Evolutionary conservation across 2,329 filamentous ascomycete species (phyloP).

Genomic region (Venturia oleaginea): DNA sequence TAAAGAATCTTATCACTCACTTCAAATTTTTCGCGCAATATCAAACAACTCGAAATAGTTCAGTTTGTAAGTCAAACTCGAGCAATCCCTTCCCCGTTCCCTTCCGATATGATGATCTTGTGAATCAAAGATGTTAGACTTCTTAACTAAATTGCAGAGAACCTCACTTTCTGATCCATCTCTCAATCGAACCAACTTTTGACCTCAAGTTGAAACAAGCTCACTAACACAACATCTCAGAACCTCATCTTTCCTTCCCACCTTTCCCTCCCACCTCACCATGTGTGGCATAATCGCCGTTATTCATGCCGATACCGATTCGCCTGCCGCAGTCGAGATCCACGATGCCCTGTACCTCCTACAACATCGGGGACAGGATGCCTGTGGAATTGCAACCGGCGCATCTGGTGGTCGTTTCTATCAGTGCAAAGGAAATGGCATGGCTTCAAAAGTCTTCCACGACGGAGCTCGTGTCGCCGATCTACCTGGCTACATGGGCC

Average conservation of each 20-base stretch:
- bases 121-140: slow-evolving; percentile 35
- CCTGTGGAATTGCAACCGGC: slow-evolving; percentile 72
- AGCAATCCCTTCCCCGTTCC: not conserved
- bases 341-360: slow-evolving; percentile 32
- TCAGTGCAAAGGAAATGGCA: slow-evolving; percentile 83
- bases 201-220: not conserved
- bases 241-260: not conserved
- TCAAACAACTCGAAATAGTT: not conserved
- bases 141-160: slow-evolving; percentile 23
- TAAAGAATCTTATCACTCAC: not conserved
- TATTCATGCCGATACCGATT: slow-evolving; percentile 35
- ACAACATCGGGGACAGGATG: slow-evolving; percentile 70
- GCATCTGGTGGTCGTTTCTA: slow-evolving; percentile 70
- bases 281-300: slow-evolving; percentile 46
- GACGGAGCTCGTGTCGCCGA: slow-evolving; percentile 66
- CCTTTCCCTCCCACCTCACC: no score
- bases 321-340: slow-evolving; percentile 33
- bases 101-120: slow-evolving; percentile 19
- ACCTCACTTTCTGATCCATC: slow-evolving; percentile 16
- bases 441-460: slow-evolving; percentile 76
- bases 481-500: slow-evolving; percentile 76
- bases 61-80: not conserved
- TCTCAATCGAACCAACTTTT: not conserved
- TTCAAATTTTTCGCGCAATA: not conserved
- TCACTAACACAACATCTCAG: not conserved